A percentile compares a stretch with the other conserved stretches of the same genome.
These are phyloP conservation scores for Pinus taeda DNA, from an alignment of 75 land plant species.

Conservation along the genomic window DNA sequence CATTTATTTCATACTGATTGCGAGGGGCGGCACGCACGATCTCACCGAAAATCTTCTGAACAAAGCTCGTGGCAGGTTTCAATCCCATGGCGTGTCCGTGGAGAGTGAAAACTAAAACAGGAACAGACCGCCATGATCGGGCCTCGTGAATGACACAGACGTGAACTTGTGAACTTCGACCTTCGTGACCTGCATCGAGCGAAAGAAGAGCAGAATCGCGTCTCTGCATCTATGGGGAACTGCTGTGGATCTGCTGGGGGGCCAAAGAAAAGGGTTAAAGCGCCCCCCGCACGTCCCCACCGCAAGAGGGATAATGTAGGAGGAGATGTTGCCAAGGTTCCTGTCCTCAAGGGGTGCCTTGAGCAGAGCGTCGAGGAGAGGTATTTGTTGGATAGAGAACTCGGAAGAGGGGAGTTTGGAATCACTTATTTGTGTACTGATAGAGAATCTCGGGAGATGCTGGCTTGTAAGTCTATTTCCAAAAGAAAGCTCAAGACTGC, in stretches of 20 bases:
- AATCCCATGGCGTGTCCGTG: too few relatives aligned
- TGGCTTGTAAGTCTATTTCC: slow-evolving; percentile 69
- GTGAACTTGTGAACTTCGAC: too few relatives aligned
- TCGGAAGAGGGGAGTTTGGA: slow-evolving; percentile 74
- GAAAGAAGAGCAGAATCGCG: too few relatives aligned
- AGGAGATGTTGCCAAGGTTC: background rate
- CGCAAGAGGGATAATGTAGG: background rate
- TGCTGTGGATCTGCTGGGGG: background rate
- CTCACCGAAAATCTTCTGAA: too few relatives aligned
- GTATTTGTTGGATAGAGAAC: slow-evolving; percentile 47
- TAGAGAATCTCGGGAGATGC: slow-evolving; percentile 34
- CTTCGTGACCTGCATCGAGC: too few relatives aligned
- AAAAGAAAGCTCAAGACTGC: slow-evolving; percentile 61
- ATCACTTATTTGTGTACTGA: slow-evolving; percentile 67
- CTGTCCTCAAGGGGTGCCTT: background rate
- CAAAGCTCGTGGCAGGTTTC: too few relatives aligned
- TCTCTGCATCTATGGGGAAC: slow-evolving; percentile 1
- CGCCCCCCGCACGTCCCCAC: background rate
- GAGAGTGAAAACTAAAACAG: too few relatives aligned
- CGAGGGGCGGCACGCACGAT: background rate
- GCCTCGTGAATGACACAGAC: too few relatives aligned
- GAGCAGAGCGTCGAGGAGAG: slow-evolving; percentile 31
- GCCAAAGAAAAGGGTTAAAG: background rate
- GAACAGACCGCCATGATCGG: too few relatives aligned
- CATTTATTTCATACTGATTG: too few relatives aligned